Conservation (phyloP, 2,329 filamentous ascomycete species). For the Venturia pyrina region DNA sequence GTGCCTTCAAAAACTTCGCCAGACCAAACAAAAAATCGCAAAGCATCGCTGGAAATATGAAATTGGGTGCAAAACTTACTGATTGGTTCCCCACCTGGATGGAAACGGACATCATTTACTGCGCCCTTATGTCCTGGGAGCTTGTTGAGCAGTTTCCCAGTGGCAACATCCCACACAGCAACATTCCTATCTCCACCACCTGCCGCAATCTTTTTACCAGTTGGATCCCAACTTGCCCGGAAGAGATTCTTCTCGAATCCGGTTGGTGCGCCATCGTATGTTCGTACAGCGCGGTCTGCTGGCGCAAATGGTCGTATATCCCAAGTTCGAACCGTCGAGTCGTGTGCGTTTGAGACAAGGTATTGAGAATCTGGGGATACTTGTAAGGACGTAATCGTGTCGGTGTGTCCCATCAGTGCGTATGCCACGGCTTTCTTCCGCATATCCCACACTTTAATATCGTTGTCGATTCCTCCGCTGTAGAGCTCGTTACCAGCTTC, state of each 20-base stretch:
- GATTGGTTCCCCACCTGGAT: conserved; percentile 73
- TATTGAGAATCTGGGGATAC: conserved; percentile 91
- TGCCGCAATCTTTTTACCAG: conserved; percentile 77
- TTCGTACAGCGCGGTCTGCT: conserved; percentile 71
- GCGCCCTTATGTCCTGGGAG: conserved; percentile 90
- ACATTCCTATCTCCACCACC: conserved; percentile 86
- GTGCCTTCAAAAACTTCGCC: background rate
- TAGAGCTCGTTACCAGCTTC: conserved; percentile 95
- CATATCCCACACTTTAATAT: conserved; percentile 94
- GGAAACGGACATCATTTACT: conserved; percentile 90
- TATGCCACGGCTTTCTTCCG: conserved; percentile 85
- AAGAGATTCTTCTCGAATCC: conserved; percentile 89
- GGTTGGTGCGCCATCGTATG: conserved; percentile 81
- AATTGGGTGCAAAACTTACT: conserved; percentile 48
- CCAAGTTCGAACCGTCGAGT: conserved; percentile 90
- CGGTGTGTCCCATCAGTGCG: conserved; percentile 77
- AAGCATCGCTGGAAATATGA: background rate
- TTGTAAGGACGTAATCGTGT: conserved; percentile 81
- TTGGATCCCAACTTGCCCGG: conserved; percentile 78
- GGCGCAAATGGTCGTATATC: conserved; percentile 93
- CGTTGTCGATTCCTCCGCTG: conserved; percentile 90
- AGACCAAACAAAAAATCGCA: background rate
- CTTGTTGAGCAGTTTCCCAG: conserved; percentile 88
- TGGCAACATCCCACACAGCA: conserved; percentile 80
- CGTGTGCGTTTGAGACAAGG: conserved; percentile 84